phyloP scores from a whole-genome alignment of 805 yeast genomes.

The Yamadazyma scolyti region DNA sequence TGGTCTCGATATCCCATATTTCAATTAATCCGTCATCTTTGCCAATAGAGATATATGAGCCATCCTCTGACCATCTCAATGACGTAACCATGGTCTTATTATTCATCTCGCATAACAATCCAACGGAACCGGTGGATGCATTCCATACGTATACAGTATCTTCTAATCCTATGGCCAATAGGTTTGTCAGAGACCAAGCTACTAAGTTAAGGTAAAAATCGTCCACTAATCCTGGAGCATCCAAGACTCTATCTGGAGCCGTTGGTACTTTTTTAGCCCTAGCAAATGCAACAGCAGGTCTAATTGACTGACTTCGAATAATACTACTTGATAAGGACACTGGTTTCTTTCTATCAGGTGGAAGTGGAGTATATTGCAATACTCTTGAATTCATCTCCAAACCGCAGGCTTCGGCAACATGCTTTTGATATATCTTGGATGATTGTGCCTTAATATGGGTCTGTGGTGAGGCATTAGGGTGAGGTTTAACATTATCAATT shows the following conservation, averaged over 20 bases:
- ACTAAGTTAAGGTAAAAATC: conserved; percentile 87
- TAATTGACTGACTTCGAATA: conserved; percentile 25
- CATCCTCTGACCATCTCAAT: conserved; percentile 88
- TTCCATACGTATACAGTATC: conserved; percentile 88
- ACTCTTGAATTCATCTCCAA: conserved; percentile 77
- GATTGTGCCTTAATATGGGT: conserved; percentile 55
- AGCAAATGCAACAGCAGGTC: conserved; percentile 55
- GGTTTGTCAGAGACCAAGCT: conserved; percentile 82
- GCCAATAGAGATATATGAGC: conserved; percentile 81
- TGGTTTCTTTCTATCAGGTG: conserved; percentile 58
- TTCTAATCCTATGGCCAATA: conserved; percentile 85
- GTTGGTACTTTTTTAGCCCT: conserved; percentile 76
- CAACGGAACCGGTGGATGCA: conserved; percentile 77
- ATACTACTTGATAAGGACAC: conserved; percentile 28
- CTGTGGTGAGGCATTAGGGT: conserved; percentile 48
- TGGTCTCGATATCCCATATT: conserved; percentile 88
- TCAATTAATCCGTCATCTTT: conserved; percentile 79
- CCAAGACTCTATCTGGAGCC: conserved; percentile 88
- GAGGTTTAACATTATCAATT: conserved; percentile 25
- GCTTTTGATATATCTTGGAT: conserved; percentile 60
- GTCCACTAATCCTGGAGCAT: conserved; percentile 92
- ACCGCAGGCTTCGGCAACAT: conserved; percentile 95
- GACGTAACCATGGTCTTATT: conserved; percentile 57
- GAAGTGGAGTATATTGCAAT: conserved; percentile 78
- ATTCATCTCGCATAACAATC: conserved; percentile 54